phyloP scores from a whole-genome alignment of 768 basidiomycete genomes.

The Kwoniella sp. region DNA sequence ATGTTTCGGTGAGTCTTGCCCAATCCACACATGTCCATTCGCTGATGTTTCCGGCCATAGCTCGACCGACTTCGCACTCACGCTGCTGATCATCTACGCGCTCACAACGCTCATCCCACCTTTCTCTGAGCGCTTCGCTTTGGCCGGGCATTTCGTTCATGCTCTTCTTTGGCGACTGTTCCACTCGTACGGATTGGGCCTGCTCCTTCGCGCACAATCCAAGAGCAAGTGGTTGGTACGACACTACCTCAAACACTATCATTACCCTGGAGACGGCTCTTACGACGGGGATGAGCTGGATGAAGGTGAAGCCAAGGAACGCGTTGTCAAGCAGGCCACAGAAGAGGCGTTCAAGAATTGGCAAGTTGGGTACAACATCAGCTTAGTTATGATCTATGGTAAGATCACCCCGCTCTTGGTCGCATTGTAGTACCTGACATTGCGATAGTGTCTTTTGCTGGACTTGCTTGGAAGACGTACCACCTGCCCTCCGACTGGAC shows the following conservation, averaged over 20 bases:
- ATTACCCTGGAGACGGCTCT: conserved; percentile 56
- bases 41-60: neutral
- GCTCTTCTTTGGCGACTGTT: conserved; percentile 79
- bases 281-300: conserved; percentile 8
- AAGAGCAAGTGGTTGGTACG: conserved; percentile 81
- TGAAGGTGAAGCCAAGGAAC: conserved; percentile 54
- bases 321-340: conserved; percentile 71
- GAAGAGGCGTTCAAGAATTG: conserved; percentile 91
- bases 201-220: conserved; percentile 77
- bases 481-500: conserved; percentile 76
- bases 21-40: neutral
- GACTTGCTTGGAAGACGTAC: conserved; percentile 87
- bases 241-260: conserved; percentile 91
- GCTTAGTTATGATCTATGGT: conserved; percentile 94
- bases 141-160: conserved; percentile 67
- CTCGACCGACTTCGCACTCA: conserved; percentile 69
- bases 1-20: conserved; percentile 64
- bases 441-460: conserved; percentile 69
- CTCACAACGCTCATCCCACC: conserved; percentile 60
- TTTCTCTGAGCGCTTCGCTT: conserved; percentile 57
- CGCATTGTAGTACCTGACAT: conserved; percentile 1
- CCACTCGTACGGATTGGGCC: conserved; percentile 81
- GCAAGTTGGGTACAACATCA: conserved; percentile 88
- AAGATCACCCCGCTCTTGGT: conserved; percentile 21
- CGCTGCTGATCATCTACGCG: conserved; percentile 69